Percentiles rank a stretch among this genome's conserved stretches.
phyloP scores from a whole-genome alignment of 2,329 filamentous ascomycete genomes.

The Alternaria sp. region DNA sequence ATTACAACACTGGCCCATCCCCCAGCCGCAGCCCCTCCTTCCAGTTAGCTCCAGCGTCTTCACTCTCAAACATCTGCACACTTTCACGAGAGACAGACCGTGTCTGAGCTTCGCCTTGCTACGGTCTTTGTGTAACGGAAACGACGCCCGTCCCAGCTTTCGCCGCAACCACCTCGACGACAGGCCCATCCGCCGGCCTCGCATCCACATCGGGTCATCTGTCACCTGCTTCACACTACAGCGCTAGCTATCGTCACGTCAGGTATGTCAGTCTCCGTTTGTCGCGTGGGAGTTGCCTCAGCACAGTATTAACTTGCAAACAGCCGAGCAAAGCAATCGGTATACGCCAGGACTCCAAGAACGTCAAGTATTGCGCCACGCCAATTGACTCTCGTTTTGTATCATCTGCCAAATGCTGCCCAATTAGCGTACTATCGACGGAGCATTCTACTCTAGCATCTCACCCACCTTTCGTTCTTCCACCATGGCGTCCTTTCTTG shows the following conservation, averaged over 20 bases:
- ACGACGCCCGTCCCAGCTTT: constrained; percentile 34
- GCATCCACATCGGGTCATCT: constrained; percentile 23
- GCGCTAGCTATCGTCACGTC: constrained; percentile 20
- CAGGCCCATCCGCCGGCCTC: constrained; percentile 22
- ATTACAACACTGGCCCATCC: constrained; percentile 21
- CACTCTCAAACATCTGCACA: constrained; percentile 10
- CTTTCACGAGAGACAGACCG: constrained; percentile 35
- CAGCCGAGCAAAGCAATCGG: constrained; percentile 4
- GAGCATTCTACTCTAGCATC: background rate
- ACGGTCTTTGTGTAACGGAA: constrained; percentile 33
- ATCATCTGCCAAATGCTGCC: constrained; percentile 37
- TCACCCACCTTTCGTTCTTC: background rate
- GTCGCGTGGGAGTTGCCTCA: constrained; percentile 31
- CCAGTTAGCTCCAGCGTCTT: background rate
- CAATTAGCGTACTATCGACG: constrained; percentile 29
- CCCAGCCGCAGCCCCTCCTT: constrained; percentile 17
- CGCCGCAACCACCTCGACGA: constrained; percentile 26
- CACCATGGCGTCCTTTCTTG: constrained; percentile 37
- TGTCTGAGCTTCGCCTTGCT: constrained; percentile 27
- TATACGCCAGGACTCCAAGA: constrained; percentile 12
- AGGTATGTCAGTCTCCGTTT: constrained; percentile 39
- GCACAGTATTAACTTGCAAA: constrained; percentile 37
- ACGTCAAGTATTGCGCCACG: constrained; percentile 11
- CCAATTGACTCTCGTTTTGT: background rate
- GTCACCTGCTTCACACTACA: constrained; percentile 10